Percentiles rank a stretch among this genome's conserved stretches.
These are phyloP conservation scores for Solanum hybrid DNA, from an alignment of 305 asterid genomes.

Conservation along the genomic window DNA sequence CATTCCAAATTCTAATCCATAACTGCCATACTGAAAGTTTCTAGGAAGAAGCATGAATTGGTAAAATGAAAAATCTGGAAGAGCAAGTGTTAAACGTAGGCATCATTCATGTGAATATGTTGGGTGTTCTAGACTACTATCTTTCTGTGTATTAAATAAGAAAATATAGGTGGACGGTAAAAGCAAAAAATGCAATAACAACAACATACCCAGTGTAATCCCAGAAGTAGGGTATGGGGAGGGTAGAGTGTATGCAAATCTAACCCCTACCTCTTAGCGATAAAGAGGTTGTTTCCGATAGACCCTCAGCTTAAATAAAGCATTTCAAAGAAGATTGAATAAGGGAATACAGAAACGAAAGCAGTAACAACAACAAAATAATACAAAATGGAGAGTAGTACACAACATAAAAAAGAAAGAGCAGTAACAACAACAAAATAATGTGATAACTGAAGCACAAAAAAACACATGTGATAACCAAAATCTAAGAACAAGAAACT, in stretches of 20 bases:
- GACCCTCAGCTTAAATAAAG: neutral
- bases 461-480: neutral
- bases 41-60: neutral
- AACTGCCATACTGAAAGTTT: neutral
- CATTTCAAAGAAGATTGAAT: neutral
- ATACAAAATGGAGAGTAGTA: neutral
- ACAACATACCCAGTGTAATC: neutral
- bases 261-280: neutral
- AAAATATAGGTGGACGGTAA: neutral
- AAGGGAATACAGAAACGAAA: neutral
- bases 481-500: neutral
- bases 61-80: neutral
- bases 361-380: neutral
- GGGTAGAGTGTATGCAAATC: neutral
- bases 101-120: neutral
- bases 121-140: neutral
- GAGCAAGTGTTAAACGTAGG: neutral
- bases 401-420: neutral
- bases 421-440: neutral
- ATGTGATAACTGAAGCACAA: neutral
- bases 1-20: neutral
- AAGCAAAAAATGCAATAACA: neutral
- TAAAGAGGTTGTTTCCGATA: neutral
- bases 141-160: neutral
- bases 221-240: neutral